Base-by-base conservation (phyloP, 306 rosid species). In the Fagus sylvatica region DNA sequence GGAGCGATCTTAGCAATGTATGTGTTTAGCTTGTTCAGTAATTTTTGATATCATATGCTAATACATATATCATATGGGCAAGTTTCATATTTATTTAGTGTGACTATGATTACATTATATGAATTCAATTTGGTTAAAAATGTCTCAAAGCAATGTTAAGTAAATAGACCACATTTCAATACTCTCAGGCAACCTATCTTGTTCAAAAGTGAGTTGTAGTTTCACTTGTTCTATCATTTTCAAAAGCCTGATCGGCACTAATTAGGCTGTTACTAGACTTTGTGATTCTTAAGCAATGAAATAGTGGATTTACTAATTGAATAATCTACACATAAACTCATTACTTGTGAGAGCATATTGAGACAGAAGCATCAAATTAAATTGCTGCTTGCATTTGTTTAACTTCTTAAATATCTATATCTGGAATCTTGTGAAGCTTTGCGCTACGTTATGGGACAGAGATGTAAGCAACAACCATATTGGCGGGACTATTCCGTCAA, bases 401-500 rank as follows among this genome's bases (percentile, higher is more conserved):
- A 67, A 76, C 74, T 73, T 17, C 78, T 75, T 71, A 37, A 49
- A 69, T 28, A 41, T 72, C 12, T n/a, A n/a, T 51, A 39, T 51
- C 46, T 46, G 59, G 32, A 74, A 12, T 57, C 76, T 85, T 17
- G 69, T 74, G 79, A 68, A 75, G 73, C 69, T 78, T 86, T 89
- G 43, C 82, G 40, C 74, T 77, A 74, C 74, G 49, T 81, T 55
- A 56, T 83, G 85, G 81, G 41, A 78, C 84, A 93, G 96, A 12
- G 93, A 93, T 84, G 82, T 93, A 37, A 84, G 94, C 85, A 86
- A 86, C 86, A 93, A 90, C 82, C 94, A 85, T 74, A 93, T 93
- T 74, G 90, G 91, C 77, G 96, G 98, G 77, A 53, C 65, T 60
- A 85, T 93, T 80, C 94, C 98, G 42, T 77, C 84, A 3, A 64